Conservation (phyloP, 2,329 filamentous ascomycete genomes). For the Fusarium transvaalense region DNA sequence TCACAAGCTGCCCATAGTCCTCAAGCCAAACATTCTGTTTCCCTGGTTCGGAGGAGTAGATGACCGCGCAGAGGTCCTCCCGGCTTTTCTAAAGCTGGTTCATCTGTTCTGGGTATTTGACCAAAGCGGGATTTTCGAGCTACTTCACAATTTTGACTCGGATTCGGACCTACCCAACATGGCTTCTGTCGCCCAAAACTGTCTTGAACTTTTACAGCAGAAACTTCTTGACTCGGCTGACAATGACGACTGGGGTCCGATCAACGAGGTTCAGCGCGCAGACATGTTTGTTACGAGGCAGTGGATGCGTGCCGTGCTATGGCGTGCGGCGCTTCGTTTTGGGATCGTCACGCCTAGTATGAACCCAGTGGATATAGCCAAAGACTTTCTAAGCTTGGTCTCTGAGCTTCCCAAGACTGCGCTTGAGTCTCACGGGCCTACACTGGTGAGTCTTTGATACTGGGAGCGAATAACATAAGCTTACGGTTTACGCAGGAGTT, state of each 20-base stretch:
- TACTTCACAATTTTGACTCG: conserved; percentile 56
- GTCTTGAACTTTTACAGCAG: conserved; percentile 57
- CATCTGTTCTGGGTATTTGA: conserved; percentile 65
- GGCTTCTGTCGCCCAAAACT: conserved; percentile 49
- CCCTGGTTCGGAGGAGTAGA: conserved; percentile 51
- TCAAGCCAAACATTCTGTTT: conserved; percentile 58
- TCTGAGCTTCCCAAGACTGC: conserved; percentile 59
- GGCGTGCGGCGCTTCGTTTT: conserved; percentile 56
- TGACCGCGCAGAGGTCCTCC: conserved; percentile 59
- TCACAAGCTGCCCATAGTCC: conserved; percentile 61
- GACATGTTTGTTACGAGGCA: conserved; percentile 64
- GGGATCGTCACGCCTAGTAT: conserved; percentile 49
- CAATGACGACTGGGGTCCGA: conserved; percentile 52
- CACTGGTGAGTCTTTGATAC: conserved; percentile 50
- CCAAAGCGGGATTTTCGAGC: conserved; percentile 62
- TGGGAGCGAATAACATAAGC: accelerated
- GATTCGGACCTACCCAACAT: conserved; percentile 51
- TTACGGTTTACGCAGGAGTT: conserved; percentile 51
- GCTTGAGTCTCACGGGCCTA: conserved; percentile 63
- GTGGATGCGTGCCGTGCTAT: conserved; percentile 64
- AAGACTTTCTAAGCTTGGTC: conserved; percentile 60
- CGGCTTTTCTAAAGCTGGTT: conserved; percentile 63
- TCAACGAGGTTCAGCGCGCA: conserved; percentile 63
- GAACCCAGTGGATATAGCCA: conserved; percentile 60
- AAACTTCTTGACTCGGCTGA: conserved; percentile 57